These are phyloP conservation scores for Saposhnikovia divaricata DNA, from an alignment of 129 eudicot species.

Conservation along the genomic window DNA sequence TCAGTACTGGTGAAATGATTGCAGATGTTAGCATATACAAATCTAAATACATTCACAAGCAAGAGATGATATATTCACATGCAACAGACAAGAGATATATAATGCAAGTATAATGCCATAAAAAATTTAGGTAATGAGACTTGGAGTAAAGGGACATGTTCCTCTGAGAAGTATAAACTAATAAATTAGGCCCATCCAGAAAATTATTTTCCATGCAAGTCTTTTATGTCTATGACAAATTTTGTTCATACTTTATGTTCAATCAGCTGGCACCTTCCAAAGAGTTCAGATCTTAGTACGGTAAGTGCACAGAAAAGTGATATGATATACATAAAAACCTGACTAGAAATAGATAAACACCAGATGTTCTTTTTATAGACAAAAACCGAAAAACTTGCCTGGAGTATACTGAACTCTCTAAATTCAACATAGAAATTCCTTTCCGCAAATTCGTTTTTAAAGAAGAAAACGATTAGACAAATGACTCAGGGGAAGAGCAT, in stretches of 20 bases:
- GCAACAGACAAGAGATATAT: background rate
- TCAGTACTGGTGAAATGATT: conserved; percentile 38
- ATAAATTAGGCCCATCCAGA: background rate
- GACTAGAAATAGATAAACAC: background rate
- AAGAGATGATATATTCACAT: background rate
- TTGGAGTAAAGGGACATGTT: background rate
- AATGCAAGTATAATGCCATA: background rate
- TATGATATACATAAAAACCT: background rate
- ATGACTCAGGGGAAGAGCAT: background rate
- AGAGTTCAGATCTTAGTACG: background rate
- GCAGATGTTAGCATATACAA: conserved; percentile 5
- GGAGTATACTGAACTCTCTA: background rate
- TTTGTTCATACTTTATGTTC: background rate
- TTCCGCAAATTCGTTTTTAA: background rate
- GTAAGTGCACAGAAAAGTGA: background rate
- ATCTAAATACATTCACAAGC: background rate
- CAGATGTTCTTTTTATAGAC: background rate
- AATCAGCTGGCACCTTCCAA: background rate
- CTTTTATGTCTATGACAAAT: background rate
- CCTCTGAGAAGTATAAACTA: background rate
- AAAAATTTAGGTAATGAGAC: background rate
- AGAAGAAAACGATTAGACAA: background rate
- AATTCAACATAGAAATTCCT: background rate
- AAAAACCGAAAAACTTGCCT: background rate
- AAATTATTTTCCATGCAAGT: background rate